Evolutionary conservation across 306 rosid genomes (phyloP).

Genomic region (Comarum palustre): DNA sequence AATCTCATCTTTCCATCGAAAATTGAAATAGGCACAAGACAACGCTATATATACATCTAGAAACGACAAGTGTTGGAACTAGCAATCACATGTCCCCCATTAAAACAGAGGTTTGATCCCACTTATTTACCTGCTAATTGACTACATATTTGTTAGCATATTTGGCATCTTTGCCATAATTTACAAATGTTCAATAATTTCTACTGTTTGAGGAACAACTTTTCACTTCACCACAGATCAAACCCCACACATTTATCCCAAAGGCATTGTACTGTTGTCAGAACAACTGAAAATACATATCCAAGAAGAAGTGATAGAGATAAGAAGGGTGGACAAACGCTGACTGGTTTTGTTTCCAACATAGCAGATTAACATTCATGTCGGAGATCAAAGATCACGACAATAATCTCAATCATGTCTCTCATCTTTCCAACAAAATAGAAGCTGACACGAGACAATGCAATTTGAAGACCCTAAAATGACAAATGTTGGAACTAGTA

Average conservation of each 20-base stretch:
- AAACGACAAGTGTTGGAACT: conserved; percentile 12
- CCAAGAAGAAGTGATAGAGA: background rate
- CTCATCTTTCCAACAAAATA: background rate
- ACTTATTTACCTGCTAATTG: background rate
- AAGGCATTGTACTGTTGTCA: background rate
- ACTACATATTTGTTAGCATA: background rate
- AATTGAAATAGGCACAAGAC: conserved; percentile 1
- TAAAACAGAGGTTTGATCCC: conserved; percentile 3
- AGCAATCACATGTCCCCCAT: background rate
- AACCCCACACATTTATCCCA: background rate
- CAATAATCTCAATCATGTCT: background rate
- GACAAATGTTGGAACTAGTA: background rate
- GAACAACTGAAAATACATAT: background rate
- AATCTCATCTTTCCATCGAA: background rate
- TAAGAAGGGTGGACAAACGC: too few species aligned
- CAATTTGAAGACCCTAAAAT: background rate
- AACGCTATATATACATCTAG: background rate
- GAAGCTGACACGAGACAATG: conserved; percentile 10
- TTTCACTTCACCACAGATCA: background rate
- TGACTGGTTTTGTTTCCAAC: conserved; percentile 12
- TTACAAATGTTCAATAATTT: background rate
- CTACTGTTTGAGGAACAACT: background rate
- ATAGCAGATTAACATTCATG: conserved; percentile 1
- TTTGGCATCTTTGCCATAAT: background rate
- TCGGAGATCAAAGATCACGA: conserved; percentile 18